Conservation (phyloP, 2,329 filamentous ascomycete species). For the Colletotrichum scovillei region DNA sequence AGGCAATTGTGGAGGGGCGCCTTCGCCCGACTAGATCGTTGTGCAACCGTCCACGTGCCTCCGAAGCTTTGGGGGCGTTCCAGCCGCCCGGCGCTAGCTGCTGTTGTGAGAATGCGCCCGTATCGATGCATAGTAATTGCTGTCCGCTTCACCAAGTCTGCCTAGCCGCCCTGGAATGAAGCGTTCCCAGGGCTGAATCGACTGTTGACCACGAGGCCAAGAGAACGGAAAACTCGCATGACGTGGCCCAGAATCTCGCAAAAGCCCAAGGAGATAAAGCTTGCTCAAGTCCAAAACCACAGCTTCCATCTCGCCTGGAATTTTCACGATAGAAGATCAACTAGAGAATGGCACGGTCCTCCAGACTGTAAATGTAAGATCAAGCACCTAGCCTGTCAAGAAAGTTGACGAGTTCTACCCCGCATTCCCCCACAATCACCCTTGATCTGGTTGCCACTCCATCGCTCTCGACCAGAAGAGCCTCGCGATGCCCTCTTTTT, state of each 20-base stretch:
- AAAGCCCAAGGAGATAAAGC: neutral
- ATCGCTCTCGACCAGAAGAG: neutral
- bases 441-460: neutral
- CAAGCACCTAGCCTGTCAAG: neutral
- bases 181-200: neutral
- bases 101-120: neutral
- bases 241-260: neutral
- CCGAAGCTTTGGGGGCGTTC: constrained; percentile 19
- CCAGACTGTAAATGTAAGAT: neutral
- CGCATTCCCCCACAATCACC: neutral
- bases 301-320: neutral
- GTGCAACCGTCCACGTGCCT: neutral
- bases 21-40: constrained; percentile 26
- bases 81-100: neutral
- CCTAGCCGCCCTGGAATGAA: constrained; percentile 16
- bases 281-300: neutral
- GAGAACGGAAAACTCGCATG: neutral
- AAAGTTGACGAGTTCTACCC: neutral
- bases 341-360: neutral
- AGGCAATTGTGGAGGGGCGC: neutral
- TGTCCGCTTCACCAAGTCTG: neutral
- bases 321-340: neutral
- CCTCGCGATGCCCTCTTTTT: constrained; percentile 24
- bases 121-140: neutral
- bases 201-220: neutral